phyloP scores from a whole-genome alignment of 2,329 filamentous ascomycete species.

The Metarhizium guizhouense region DNA sequence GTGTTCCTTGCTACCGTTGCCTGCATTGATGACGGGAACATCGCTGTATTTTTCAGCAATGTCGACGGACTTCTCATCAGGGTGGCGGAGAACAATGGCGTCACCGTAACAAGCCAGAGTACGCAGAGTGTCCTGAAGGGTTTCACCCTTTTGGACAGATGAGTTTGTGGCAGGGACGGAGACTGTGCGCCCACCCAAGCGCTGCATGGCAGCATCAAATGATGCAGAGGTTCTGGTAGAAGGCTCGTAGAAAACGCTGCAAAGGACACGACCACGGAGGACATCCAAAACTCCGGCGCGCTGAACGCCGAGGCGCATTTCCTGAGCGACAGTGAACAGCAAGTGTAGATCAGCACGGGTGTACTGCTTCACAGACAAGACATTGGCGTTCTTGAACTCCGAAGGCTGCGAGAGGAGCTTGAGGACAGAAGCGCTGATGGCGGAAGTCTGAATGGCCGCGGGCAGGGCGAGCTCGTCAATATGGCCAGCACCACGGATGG shows the following conservation, averaged over 20 bases:
- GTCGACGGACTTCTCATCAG: constrained; percentile 70
- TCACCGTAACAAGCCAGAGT: constrained; percentile 93
- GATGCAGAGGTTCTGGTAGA: constrained; percentile 92
- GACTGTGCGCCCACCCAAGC: constrained; percentile 81
- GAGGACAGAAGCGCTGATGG: constrained; percentile 53
- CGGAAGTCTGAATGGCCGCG: constrained; percentile 38
- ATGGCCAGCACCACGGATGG: constrained; percentile 14
- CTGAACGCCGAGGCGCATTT: constrained; percentile 94
- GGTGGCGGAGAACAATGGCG: constrained; percentile 91
- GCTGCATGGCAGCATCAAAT: constrained; percentile 97
- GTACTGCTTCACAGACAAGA: constrained; percentile 89
- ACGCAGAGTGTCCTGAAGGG: constrained; percentile 84
- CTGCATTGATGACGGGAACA: constrained; percentile 93
- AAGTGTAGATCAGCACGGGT: constrained; percentile 79
- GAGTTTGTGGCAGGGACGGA: constrained; percentile 75
- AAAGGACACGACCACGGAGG: constrained; percentile 76
- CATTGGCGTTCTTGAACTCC: constrained; percentile 80
- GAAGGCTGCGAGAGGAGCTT: constrained; percentile 67
- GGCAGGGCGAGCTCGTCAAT: constrained; percentile 38
- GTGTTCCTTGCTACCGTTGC: constrained; percentile 92
- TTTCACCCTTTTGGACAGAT: constrained; percentile 89
- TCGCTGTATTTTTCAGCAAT: constrained; percentile 79
- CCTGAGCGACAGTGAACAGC: constrained; percentile 92
- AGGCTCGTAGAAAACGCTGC: constrained; percentile 95
- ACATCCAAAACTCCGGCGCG: constrained; percentile 82